Percentiles rank a stretch among this genome's conserved stretches.
phyloP scores from a whole-genome alignment of 306 rosid species.

The Echinosophora koreensis region DNA sequence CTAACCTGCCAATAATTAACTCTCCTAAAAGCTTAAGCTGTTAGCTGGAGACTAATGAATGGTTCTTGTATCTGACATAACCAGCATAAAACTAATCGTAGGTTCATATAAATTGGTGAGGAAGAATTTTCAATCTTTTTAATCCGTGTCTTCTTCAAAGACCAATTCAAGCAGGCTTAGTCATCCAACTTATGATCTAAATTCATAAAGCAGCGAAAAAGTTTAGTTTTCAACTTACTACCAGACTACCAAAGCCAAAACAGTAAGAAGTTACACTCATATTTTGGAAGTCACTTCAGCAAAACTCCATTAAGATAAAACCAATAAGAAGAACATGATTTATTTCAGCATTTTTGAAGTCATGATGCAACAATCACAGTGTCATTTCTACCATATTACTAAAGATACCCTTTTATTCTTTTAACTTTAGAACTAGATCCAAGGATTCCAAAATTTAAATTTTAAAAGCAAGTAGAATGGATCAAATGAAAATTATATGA shows the following conservation, averaged over 20 bases:
- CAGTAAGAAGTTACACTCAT: not conserved
- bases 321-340: not conserved
- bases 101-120: not conserved
- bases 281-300: conserved; percentile 4
- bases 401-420: not conserved
- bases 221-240: not conserved
- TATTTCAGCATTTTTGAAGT: not conserved
- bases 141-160: conserved; percentile 27
- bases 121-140: conserved; percentile 13
- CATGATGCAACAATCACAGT: not conserved
- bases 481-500: conserved; percentile 3
- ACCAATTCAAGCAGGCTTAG: conserved; percentile 1
- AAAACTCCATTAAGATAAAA: not conserved
- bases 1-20: not conserved
- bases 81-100: conserved; percentile 17
- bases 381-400: not conserved
- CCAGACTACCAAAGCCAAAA: not conserved
- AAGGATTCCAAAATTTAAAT: conserved; percentile 24
- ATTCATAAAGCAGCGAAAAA: not conserved
- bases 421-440: not conserved
- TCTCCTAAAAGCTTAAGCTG: not conserved
- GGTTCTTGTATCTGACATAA: not conserved
- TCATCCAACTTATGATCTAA: not conserved
- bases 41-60: not conserved
- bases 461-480: conserved; percentile 11